Conservation (phyloP, 257 asterid genomes). For the Verbascum thapsus region DNA sequence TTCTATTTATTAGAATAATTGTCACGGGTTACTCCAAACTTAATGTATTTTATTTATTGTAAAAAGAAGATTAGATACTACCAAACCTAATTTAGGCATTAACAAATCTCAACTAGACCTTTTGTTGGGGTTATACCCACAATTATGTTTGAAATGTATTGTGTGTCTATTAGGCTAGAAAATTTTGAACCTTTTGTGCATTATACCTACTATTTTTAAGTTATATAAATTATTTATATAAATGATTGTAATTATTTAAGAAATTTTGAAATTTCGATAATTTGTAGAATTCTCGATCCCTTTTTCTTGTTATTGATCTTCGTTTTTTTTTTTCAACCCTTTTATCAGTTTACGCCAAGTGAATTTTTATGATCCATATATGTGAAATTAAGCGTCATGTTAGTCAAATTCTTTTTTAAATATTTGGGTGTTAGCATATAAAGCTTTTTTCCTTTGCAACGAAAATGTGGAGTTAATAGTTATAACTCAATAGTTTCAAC, state of each 20-base stretch:
- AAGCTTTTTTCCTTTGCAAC: background rate
- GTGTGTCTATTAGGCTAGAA: constrained; percentile 14
- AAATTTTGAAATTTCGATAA: background rate
- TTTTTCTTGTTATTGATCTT: background rate
- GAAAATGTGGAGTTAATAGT: constrained; percentile 24
- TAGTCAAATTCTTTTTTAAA: background rate
- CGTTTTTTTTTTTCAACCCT: background rate
- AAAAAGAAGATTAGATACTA: background rate
- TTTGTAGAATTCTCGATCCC: background rate
- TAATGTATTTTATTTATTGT: no score
- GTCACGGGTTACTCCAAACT: no score
- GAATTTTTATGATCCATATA: constrained; percentile 23
- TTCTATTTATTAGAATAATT: no score
- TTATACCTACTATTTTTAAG: no score
- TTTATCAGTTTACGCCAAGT: background rate
- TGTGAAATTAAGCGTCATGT: background rate
- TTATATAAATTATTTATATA: no score
- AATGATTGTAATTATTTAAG: background rate
- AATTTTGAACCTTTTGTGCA: no score
- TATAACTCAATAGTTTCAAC: constrained; percentile 29
- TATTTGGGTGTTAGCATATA: background rate
- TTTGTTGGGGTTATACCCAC: constrained; percentile 21
- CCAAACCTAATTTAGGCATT: constrained; percentile 26
- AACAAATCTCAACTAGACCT: constrained; percentile 19
- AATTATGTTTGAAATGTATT: constrained; percentile 9